Base-by-base conservation (phyloP, 805 yeast genomes). In the Saturnispora bothae region DNA sequence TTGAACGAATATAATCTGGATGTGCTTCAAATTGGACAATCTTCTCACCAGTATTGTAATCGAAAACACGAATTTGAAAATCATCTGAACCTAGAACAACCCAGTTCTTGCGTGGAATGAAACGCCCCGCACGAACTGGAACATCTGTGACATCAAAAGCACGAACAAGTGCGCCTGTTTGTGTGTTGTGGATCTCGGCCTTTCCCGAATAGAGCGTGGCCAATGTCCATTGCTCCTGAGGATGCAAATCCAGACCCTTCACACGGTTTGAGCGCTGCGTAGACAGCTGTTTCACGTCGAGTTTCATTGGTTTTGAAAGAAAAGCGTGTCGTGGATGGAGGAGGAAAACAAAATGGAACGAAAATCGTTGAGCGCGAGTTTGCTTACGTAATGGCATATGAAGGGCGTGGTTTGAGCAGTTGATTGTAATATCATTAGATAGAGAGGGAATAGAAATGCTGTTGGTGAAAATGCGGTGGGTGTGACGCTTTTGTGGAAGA, bases 221-320 rank as follows among this genome's bases (percentile, higher is more conserved):
- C 53, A 86, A 68, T 37, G 86, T 77, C 97, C 97, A 89, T 38
- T 98, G 97, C 60, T 92, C 98, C 16, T 88, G 69, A 18, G 98
- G 98, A 60, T 92, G 99, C 69, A 92, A 83, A 63, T 92, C 99
- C 55, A 92, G 81, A 35, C 96, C 96, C 63, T 92, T 92, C 57
- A 92, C 96, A 60, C 99, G 79, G 60, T 88, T 96, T 28, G 96
- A 80, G 53, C 96, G 83, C 45, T 92, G 76, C 49, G 85, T 80
- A 62, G 88, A 83, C 52, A 79, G 79, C 67, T 83, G 69, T 55
- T 63, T 68, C 41, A 69, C 60, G 52, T 70, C 72, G 46, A 71
- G 59, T 56, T 65, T 66, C 76, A 71, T 71, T 15, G 9, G 34
- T 29, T 30, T 6, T 17, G 33, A 25, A 27, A 10, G 5, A 26